phyloP scores from a whole-genome alignment of 1,284 basidiomycete species.

The Pterulicium gracile region DNA sequence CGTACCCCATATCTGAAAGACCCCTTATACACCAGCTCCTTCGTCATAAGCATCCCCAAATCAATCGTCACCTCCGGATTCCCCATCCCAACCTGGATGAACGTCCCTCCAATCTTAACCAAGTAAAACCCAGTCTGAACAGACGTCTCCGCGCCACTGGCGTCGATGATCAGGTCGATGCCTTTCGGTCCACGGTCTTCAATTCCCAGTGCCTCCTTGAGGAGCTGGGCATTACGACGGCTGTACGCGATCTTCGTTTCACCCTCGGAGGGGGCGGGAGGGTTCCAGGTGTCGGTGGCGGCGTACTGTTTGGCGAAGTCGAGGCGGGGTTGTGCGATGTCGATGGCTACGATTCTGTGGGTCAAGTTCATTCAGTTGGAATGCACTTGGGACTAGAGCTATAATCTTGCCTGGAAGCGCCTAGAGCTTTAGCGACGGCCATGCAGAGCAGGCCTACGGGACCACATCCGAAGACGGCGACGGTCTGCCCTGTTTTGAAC shows the following conservation, averaged over 20 bases:
- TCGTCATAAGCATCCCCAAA: slow-evolving; percentile 49
- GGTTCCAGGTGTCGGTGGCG: slow-evolving; percentile 76
- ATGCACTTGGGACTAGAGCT: not conserved
- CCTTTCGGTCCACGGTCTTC: slow-evolving; percentile 44
- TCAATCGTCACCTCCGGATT: slow-evolving; percentile 52
- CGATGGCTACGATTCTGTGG: slow-evolving; percentile 70
- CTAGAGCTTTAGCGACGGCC: slow-evolving; percentile 86
- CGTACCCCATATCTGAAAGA: slow-evolving; percentile 84
- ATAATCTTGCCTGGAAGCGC: slow-evolving; percentile 32
- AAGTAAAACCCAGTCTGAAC: slow-evolving; percentile 77
- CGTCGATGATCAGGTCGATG: slow-evolving; percentile 73
- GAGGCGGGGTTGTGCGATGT: slow-evolving; percentile 76
- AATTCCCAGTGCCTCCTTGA: slow-evolving; percentile 49
- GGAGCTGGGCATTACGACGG: slow-evolving; percentile 47
- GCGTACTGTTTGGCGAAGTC: slow-evolving; percentile 83
- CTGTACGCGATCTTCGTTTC: slow-evolving; percentile 67
- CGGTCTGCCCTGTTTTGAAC: slow-evolving; percentile 62
- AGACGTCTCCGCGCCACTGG: slow-evolving; percentile 82
- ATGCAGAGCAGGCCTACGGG: slow-evolving; percentile 68
- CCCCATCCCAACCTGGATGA: slow-evolving; percentile 74
- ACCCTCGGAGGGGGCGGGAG: slow-evolving; percentile 48
- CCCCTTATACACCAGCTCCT: slow-evolving; percentile 76
- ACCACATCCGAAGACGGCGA: slow-evolving; percentile 83
- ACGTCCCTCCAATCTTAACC: slow-evolving; percentile 63
- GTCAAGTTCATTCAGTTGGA: not conserved